Conservation (phyloP, 208 protist species). For the Crithidia acanthocephali region DNA sequence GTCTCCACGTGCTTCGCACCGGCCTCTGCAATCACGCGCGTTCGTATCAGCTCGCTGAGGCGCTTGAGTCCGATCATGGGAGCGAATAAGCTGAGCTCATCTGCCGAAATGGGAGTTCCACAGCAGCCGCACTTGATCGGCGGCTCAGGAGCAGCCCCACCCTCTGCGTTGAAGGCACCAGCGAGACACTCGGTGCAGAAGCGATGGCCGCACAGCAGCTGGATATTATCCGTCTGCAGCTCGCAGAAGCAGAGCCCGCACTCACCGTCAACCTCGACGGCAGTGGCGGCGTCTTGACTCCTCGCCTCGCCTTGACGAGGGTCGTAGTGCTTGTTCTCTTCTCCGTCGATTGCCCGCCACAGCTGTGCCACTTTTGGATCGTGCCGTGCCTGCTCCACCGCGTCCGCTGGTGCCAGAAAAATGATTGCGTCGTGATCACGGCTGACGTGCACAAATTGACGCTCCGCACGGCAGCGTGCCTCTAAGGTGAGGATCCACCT, state of each 20-base stretch:
- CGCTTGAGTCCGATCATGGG: background rate
- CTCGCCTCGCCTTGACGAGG: background rate
- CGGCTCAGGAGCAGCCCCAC: conserved; percentile 5
- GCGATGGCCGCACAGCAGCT: conserved; percentile 8
- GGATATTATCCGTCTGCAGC: background rate
- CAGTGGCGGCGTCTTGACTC: background rate
- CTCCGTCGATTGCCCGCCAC: conserved; percentile 6
- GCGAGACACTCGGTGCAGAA: conserved; percentile 15
- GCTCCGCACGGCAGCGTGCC: background rate
- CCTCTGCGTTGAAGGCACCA: conserved; percentile 6
- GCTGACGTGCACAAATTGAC: background rate
- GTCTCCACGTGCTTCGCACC: background rate
- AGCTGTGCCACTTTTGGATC: background rate
- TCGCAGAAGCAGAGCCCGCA: conserved; percentile 6
- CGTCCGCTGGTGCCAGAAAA: background rate
- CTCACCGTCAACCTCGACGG: background rate
- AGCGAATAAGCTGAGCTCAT: conserved; percentile 4
- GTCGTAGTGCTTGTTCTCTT: conserved; percentile 10
- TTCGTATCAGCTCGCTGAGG: background rate
- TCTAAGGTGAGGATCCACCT: background rate
- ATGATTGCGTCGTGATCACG: conserved; percentile 5
- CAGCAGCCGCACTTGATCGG: conserved; percentile 5
- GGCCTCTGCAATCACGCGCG: background rate
- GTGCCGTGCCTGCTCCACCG: background rate
- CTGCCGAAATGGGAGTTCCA: background rate